phyloP scores from a whole-genome alignment of 768 basidiomycete species.

The Omphalotus guepiniiformis region DNA sequence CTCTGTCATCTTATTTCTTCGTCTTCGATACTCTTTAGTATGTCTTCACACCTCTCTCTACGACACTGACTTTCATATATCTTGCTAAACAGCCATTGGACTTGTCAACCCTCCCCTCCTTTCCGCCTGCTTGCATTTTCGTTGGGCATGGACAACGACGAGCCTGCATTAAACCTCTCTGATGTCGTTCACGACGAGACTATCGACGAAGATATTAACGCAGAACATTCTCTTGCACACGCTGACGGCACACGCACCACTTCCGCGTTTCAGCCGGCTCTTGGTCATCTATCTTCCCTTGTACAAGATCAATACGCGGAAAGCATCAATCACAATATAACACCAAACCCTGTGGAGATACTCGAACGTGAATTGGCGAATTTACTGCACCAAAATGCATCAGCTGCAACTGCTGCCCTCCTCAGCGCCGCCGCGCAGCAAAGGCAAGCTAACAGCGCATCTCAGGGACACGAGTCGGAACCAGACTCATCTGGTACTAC shows the following conservation, averaged over 20 bases:
- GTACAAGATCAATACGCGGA: conserved; percentile 26
- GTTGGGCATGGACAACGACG: conserved; percentile 49
- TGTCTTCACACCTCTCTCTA: too few species aligned
- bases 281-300: conserved; percentile 34
- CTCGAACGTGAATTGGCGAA: conserved; percentile 76
- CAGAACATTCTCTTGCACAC: conserved; percentile 22
- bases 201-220: conserved; percentile 52
- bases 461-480: conserved; percentile 9
- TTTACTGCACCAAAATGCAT: conserved; percentile 70
- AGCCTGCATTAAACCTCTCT: conserved; percentile 69
- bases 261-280: conserved; percentile 22
- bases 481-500: conserved; percentile 13
- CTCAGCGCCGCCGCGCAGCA: conserved; percentile 68
- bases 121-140: conserved; percentile 33
- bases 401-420: conserved; percentile 61
- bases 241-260: conserved; percentile 26
- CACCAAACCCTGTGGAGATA: conserved; percentile 58
- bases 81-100: too few species aligned
- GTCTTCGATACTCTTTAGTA: too few species aligned
- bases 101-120: not conserved
- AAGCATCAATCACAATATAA: conserved; percentile 31
- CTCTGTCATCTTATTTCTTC: too few species aligned
- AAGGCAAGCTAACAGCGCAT: conserved; percentile 39
- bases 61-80: too few species aligned
- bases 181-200: conserved; percentile 84